Base-by-base conservation (phyloP, 140 eudicot species). In the Eryngium alpinum region DNA sequence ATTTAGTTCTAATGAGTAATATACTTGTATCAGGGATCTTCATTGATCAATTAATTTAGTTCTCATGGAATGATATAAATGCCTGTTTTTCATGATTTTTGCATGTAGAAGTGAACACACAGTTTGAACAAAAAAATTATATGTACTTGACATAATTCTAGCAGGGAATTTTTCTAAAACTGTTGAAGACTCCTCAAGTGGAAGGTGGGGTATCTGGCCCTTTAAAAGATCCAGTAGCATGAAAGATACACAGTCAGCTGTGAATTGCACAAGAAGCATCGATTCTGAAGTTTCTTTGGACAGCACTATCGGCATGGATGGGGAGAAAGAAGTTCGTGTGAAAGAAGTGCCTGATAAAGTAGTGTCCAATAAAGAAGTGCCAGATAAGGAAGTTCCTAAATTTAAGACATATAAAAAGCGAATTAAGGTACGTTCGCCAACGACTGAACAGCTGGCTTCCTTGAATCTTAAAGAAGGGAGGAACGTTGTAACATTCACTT, bases 401-500 rank as follows among this genome's bases (percentile, higher is more conserved):
- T 75, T 86, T 10, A 90, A 84, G 78, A 83, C 22, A 33, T 85
- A 72, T 66, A 90, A 84, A 88, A 89, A 79, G 82, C 83, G 72
- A 78, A 63, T 85, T 32, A 88, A 88, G 76, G 82, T 84, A 33
- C 85, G 85, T 81, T 82, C 82, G 33, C 99, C 99, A 80, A 91
- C 97, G 70, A 65, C 97, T 51, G 96, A 96, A 65, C 98, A 96
- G 84, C 85, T 96, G 87, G 91, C 97, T n/a, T 87, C 97, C 72
- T 88, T 96, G 87, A 89, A 91, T 83, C 89, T 96, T 14, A 85
- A 90, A 85, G 93, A 93, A 85, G 99, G 99, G 79, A 85, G 80
- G 86, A 96, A 96, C 84, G 81, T 74, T 44, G 93, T 93, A 3
- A 84, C 86, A 32, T 96, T 96, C 85, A 93, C 96, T 62, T 96